A percentile compares a stretch with the other conserved stretches of the same genome.
phyloP scores from a whole-genome alignment of 345 rosid species.

The Clarkia xantiana region DNA sequence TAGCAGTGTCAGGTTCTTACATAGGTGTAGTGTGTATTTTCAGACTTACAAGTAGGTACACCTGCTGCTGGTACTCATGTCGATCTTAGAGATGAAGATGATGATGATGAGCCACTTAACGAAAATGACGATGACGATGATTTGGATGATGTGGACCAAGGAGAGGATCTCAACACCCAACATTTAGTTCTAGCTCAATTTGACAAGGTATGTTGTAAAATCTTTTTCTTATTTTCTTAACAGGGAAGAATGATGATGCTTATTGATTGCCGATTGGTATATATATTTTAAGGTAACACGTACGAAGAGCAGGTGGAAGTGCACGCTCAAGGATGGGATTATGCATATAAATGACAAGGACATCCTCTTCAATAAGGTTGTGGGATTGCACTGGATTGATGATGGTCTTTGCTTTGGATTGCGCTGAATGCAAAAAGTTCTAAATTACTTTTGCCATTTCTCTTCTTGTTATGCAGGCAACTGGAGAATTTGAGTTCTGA shows the following conservation, averaged over 20 bases:
- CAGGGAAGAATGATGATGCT: no score
- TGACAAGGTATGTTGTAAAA: conserved; percentile 52
- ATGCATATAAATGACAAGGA: conserved; percentile 94
- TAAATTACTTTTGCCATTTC: not conserved
- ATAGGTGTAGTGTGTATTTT: not conserved
- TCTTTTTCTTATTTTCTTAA: not conserved
- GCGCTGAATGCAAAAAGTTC: conserved; percentile 2
- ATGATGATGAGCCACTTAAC: conserved; percentile 66
- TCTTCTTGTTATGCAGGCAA: conserved; percentile 40
- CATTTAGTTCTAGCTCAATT: conserved; percentile 95
- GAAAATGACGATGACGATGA: conserved; percentile 86
- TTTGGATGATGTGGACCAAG: conserved; percentile 72
- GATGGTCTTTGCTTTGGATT: not conserved
- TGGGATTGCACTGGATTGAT: conserved; percentile 3
- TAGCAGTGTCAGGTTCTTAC: no score
- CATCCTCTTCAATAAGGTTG: conserved; percentile 86
- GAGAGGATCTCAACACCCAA: conserved; percentile 87
- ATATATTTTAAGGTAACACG: conserved; percentile 67
- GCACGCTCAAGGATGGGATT: conserved; percentile 88
- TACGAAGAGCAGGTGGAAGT: conserved; percentile 93
- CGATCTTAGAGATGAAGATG: conserved; percentile 46
- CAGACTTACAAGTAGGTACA: conserved; percentile 70
- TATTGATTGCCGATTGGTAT: no score
- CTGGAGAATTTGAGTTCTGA: conserved; percentile 91
- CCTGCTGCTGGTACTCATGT: conserved; percentile 32